Conservation (phyloP, 148 eudicot species). For the Cornus florida region DNA sequence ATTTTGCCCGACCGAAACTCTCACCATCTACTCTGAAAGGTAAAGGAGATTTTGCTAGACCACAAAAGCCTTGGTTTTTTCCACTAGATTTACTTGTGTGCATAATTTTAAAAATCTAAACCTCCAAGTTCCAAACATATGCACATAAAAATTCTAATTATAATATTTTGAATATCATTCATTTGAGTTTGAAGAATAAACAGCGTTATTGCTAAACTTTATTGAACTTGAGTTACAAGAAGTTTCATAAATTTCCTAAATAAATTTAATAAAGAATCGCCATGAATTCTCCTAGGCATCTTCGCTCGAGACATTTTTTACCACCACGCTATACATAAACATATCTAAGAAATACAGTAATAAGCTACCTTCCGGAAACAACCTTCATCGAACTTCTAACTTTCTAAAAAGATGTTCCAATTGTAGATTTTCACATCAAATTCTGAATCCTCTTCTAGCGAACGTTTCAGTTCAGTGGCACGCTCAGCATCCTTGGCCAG, state of each 20-base stretch:
- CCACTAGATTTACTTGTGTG: no score
- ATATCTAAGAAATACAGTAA: background rate
- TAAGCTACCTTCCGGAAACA: background rate
- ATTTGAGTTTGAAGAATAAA: slow-evolving; percentile 5
- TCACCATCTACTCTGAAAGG: no score
- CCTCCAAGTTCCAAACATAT: no score
- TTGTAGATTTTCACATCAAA: slow-evolving; percentile 70
- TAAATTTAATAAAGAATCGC: slow-evolving; percentile 4
- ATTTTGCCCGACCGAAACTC: no score
- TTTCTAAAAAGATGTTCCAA: slow-evolving; percentile 57
- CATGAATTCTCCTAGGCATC: background rate
- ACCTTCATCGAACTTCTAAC: slow-evolving; percentile 14
- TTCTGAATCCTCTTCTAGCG: slow-evolving; percentile 41
- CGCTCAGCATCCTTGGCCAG: slow-evolving; percentile 68
- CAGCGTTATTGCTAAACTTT: background rate
- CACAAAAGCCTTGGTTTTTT: no score
- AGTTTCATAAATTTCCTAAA: background rate
- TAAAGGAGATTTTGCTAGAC: no score
- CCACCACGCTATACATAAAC: background rate
- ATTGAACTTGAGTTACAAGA: background rate
- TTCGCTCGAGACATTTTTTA: background rate
- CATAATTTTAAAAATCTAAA: no score
- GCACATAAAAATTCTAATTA: no score
- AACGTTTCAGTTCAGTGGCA: slow-evolving; percentile 52
- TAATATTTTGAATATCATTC: background rate